phyloP scores from a whole-genome alignment of 345 rosid species.

The Lumnitzera littorea region DNA sequence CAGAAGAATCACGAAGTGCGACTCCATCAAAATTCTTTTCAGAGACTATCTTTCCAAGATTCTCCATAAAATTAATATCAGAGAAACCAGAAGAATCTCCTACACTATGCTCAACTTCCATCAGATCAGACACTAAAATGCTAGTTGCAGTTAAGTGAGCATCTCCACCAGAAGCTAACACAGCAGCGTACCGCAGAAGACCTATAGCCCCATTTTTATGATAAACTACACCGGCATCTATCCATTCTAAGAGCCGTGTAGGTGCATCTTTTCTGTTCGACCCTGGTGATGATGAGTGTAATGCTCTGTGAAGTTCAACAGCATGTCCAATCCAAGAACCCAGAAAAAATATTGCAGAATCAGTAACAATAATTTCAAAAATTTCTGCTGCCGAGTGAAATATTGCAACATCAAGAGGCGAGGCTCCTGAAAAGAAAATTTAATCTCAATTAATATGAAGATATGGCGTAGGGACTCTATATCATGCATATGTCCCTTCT shows the following conservation, averaged over 20 bases:
- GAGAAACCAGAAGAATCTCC: constrained; percentile 69
- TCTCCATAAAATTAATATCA: constrained; percentile 77
- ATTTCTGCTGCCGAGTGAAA: constrained; percentile 97
- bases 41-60: constrained; percentile 70
- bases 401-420: constrained; percentile 86
- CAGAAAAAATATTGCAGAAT: constrained; percentile 80
- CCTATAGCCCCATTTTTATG: constrained; percentile 89
- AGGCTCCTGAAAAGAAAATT: constrained; percentile 54
- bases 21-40: constrained; percentile 86
- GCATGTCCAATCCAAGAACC: constrained; percentile 90
- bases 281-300: constrained; percentile 86
- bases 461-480: constrained; percentile 10
- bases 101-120: constrained; percentile 58
- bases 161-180: constrained; percentile 92
- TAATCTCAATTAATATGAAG: constrained; percentile 4
- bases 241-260: constrained; percentile 83
- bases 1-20: constrained; percentile 72
- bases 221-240: constrained; percentile 89
- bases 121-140: constrained; percentile 66
- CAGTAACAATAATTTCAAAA: constrained; percentile 84
- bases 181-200: constrained; percentile 84
- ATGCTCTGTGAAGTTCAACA: constrained; percentile 76
- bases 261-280: constrained; percentile 95
- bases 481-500: constrained; percentile 6
- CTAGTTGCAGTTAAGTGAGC: constrained; percentile 71